A percentile compares a stretch with the other conserved stretches of the same genome.
Evolutionary conservation across 2,329 filamentous ascomycete genomes (phyloP).

Genomic region (Monosporascus cannonballus): DNA sequence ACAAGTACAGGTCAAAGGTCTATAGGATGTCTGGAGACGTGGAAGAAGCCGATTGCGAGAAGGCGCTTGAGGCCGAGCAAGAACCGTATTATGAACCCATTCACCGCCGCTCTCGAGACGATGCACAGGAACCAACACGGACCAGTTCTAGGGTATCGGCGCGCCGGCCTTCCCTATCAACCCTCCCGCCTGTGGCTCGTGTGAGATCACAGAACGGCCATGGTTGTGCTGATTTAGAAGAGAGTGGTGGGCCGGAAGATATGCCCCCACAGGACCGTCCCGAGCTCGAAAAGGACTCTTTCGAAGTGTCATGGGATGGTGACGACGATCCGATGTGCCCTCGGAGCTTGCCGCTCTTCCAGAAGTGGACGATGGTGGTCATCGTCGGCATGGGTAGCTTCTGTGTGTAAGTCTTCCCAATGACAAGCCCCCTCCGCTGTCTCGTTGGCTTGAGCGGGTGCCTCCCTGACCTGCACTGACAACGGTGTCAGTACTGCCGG

Average conservation of each 20-base stretch:
- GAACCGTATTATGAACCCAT: neutral
- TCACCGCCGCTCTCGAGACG: neutral
- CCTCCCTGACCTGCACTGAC: constrained; percentile 7
- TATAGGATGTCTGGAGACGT: neutral
- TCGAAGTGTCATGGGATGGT: constrained; percentile 69
- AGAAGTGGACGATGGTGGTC: constrained; percentile 74
- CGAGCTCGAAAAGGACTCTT: constrained; percentile 38
- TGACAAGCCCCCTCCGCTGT: neutral
- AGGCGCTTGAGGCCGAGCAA: neutral
- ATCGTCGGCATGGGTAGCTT: constrained; percentile 70
- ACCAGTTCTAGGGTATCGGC: neutral
- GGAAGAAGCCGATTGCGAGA: neutral
- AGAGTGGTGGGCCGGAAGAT: constrained; percentile 9
- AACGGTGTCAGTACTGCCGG: constrained; percentile 61
- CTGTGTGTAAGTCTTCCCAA: constrained; percentile 65
- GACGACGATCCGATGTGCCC: constrained; percentile 71
- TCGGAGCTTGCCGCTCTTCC: constrained; percentile 55
- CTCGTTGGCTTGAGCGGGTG: neutral
- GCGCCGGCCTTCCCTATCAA: neutral
- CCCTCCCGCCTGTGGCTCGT: constrained; percentile 1
- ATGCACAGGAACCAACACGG: neutral
- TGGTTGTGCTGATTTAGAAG: constrained; percentile 17
- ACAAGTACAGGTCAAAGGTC: neutral
- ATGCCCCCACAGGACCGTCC: neutral
- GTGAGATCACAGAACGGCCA: constrained; percentile 20